Conservation (phyloP, 441 rosid species). For the Viola pubescens region DNA sequence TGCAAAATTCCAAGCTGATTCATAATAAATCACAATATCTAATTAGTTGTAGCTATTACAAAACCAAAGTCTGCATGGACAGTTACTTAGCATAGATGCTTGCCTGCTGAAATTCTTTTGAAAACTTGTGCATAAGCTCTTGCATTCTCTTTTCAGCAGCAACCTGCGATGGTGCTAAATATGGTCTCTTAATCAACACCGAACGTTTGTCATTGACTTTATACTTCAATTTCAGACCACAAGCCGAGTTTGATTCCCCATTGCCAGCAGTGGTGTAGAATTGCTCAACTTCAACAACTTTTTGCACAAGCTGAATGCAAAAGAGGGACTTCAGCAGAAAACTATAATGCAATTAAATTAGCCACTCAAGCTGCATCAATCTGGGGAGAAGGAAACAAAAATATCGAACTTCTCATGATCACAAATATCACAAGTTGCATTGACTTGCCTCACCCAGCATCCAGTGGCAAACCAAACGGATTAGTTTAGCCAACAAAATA, state of each 20-base stretch:
- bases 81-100: slow-evolving; percentile 10
- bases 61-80: not conserved
- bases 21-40: not conserved
- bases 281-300: slow-evolving; percentile 57
- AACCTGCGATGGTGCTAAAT: slow-evolving; percentile 49
- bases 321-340: slow-evolving; percentile 2
- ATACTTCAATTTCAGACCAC: slow-evolving; percentile 45
- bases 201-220: slow-evolving; percentile 50
- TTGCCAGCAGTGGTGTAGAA: slow-evolving; percentile 42
- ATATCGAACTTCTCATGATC: not conserved
- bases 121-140: slow-evolving; percentile 72
- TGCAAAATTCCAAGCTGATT: not conserved
- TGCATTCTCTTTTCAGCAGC: slow-evolving; percentile 79
- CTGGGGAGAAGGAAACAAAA: not conserved
- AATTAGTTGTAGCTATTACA: not conserved
- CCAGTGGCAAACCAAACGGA: not conserved
- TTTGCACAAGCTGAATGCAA: slow-evolving; percentile 59
- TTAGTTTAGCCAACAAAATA: not conserved
- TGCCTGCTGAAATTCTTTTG: slow-evolving; percentile 56
- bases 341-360: not conserved
- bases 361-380: not conserved
- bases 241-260: slow-evolving; percentile 23
- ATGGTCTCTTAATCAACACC: slow-evolving; percentile 43
- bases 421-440: not conserved
- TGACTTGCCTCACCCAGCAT: not conserved